Evolutionary conservation across 495 filamentous ascomycete genomes (phyloP).

Genomic region (Parathielavia appendiculata): DNA sequence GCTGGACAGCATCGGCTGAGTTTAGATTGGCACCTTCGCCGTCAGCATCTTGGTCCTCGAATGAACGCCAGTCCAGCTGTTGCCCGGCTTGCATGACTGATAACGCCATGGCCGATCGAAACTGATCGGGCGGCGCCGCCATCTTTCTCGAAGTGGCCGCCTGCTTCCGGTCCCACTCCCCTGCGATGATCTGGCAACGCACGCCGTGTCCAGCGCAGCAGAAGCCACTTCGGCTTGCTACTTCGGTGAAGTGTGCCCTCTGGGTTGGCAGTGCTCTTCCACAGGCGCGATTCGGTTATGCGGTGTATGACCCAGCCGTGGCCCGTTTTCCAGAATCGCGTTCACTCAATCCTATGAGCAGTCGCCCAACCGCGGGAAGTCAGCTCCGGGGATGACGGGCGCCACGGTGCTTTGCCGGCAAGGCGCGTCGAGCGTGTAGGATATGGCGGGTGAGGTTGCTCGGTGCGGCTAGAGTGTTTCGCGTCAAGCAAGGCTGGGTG

Average conservation of each 20-base stretch:
- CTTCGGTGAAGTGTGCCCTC: constrained; percentile 1
- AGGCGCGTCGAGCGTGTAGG: constrained; percentile 10
- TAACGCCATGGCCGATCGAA: constrained; percentile 17
- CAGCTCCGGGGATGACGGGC: constrained; percentile 14
- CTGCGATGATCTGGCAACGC: constrained; percentile 18
- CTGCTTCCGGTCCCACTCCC: constrained; percentile 11
- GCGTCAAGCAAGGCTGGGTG: constrained; percentile 25
- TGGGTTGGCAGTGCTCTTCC: constrained; percentile 5
- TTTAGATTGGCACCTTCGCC: constrained; percentile 8
- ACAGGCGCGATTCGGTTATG: not conserved
- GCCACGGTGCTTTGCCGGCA: constrained; percentile 19
- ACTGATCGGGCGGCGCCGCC: not conserved
- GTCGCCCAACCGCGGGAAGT: constrained; percentile 16
- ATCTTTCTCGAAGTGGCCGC: constrained; percentile 13
- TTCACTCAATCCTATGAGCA: not conserved
- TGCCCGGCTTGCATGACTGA: constrained; percentile 4
- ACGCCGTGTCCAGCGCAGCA: not conserved
- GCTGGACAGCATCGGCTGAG: constrained; percentile 18
- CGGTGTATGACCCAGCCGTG: not conserved
- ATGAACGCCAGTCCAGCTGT: not conserved
- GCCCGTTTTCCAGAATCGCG: not conserved
- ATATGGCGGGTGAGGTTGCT: constrained; percentile 1
- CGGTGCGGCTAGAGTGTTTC: constrained; percentile 30
- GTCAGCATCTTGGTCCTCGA: not conserved
- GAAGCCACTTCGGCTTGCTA: not conserved